Base-by-base conservation (phyloP, 176 grass and related monocot species). In the Musa troglodytarum region DNA sequence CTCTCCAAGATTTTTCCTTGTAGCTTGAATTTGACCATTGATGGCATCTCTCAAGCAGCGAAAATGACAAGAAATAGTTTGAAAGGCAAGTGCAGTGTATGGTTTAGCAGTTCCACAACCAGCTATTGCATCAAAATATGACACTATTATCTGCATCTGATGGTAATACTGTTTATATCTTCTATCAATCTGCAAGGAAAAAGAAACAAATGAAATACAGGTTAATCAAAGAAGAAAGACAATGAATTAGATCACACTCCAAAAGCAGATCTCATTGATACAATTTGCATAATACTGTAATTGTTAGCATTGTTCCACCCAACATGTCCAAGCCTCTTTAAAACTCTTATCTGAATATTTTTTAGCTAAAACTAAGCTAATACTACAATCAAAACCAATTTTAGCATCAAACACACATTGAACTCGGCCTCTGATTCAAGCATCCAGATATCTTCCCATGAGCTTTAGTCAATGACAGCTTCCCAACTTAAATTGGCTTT, bases 121-220 rank as follows among this genome's bases (percentile, higher is more conserved):
- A 54, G 88, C 82, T 85, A 92, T 75, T 80, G 85, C 81, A 79
- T 99, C 86, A 28, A 95, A 99, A 78, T 81, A 95, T 72, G 96
- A 89, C 12, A 86, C 85, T 72, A 99, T 85, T 72, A 95, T 83
- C 84, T 99, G 96, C 96, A 99, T 99, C 71, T 99, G 96, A 82
- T 89, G 88, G 73, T 89, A 99, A 72, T 99, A 99, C 68, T 99
- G 96, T 58, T 95, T 99, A 85, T 99, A 95, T 52, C 91, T 91
- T 22, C 81, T 82, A 53, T 99, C 96, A 71, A 99, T 91, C 96
- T 99, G 78, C 19, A 81, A 83, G 34, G 34, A 43, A 43, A 43
- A 80, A 84, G 50, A 68, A 77, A 50, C 68, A 78, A 49, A 82
- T 76, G 23, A 76, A n/a, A 53, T 61, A 56, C 54, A 68, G 50